These are phyloP conservation scores for Torulaspora quercuum DNA, from an alignment of 805 yeast species.

Conservation along the genomic window DNA sequence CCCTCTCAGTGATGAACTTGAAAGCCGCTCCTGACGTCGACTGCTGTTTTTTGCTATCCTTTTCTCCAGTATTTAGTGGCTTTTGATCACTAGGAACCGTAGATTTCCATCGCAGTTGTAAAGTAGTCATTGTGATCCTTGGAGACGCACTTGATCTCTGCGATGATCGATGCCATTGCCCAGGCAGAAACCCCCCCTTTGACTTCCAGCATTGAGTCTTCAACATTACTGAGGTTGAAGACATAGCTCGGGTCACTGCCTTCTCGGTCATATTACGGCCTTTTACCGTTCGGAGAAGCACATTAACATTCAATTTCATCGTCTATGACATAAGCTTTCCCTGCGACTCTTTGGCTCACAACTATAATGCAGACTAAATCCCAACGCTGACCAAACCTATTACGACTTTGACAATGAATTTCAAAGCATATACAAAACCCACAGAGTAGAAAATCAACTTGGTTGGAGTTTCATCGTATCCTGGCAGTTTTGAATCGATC, in stretches of 20 bases:
- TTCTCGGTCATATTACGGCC: background rate
- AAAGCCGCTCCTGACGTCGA: constrained; percentile 12
- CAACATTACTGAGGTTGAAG: too few relatives aligned
- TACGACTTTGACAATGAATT: too few relatives aligned
- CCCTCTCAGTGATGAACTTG: constrained; percentile 29
- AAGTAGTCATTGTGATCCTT: background rate
- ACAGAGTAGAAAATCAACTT: too few relatives aligned
- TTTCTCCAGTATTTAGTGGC: background rate
- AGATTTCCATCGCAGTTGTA: constrained; percentile 2
- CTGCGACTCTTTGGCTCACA: too few relatives aligned
- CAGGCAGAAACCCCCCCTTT: too few relatives aligned
- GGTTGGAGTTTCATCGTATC: too few relatives aligned
- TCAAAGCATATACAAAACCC: too few relatives aligned
- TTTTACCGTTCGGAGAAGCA: constrained; percentile 6
- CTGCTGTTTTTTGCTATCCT: constrained; percentile 2
- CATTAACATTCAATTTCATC: constrained; percentile 4
- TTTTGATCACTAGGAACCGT: background rate
- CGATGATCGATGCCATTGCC: background rate
- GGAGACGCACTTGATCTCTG: constrained; percentile 1
- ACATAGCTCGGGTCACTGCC: background rate
- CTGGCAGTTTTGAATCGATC: too few relatives aligned
- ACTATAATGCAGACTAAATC: too few relatives aligned
- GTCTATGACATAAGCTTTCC: constrained; percentile 4
- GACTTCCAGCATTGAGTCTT: too few relatives aligned
- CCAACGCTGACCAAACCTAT: too few relatives aligned